These are phyloP conservation scores for Acanthamoeba lenticulata DNA, from an alignment of 208 protist genomes.

Conservation along the genomic window DNA sequence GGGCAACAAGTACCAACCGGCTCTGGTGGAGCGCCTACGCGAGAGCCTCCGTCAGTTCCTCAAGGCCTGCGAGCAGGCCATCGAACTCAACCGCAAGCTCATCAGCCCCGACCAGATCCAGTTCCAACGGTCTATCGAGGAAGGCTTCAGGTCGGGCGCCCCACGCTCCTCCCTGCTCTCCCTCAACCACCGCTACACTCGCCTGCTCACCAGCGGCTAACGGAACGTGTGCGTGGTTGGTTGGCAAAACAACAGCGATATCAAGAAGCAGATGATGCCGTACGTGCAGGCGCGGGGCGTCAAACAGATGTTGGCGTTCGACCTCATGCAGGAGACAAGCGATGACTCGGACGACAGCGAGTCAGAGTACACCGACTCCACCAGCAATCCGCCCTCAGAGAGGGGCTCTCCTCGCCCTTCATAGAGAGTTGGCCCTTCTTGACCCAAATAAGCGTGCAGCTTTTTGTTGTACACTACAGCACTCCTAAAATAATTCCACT, in stretches of 20 bases:
- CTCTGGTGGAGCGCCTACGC: neutral
- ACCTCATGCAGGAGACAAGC: neutral
- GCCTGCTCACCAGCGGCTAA: neutral
- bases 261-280: neutral
- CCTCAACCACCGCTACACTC: too few species aligned
- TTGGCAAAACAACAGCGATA: too few species aligned
- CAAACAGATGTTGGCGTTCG: neutral
- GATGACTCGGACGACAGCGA: neutral
- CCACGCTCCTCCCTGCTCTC: neutral
- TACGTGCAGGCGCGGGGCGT: neutral
- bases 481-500: too few species aligned
- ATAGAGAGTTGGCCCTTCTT: too few species aligned
- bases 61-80: slow-evolving; percentile 35
- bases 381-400: neutral
- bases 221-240: too few species aligned
- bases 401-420: neutral
- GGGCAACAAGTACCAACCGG: slow-evolving; percentile 53
- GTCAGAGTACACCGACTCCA: neutral
- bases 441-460: too few species aligned
- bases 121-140: slow-evolving; percentile 49
- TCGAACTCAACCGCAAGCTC: slow-evolving; percentile 43
- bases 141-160: slow-evolving; percentile 25
- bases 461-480: too few species aligned
- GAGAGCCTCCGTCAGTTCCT: slow-evolving; percentile 64
- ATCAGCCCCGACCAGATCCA: slow-evolving; percentile 17